These are phyloP conservation scores for Lachnellula willkommii DNA, from an alignment of 2,329 filamentous ascomycete species.

Conservation along the genomic window DNA sequence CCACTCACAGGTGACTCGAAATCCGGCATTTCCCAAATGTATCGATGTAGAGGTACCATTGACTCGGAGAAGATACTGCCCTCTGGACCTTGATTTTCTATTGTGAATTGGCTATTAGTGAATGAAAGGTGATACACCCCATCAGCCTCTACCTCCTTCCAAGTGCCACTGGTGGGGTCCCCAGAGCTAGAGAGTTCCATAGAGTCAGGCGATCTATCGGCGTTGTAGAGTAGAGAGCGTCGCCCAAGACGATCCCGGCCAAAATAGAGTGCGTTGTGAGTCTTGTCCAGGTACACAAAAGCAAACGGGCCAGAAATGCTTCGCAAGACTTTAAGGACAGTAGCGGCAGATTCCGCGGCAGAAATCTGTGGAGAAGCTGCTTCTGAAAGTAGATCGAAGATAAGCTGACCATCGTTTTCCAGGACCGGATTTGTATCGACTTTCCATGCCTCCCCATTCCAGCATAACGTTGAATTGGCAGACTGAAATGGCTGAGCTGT, in stretches of 20 bases:
- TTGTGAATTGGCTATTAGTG: background rate
- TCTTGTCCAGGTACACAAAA: slow-evolving; percentile 74
- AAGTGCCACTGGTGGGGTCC: slow-evolving; percentile 47
- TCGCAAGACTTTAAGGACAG: slow-evolving; percentile 49
- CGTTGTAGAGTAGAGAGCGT: slow-evolving; percentile 66
- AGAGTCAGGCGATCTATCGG: slow-evolving; percentile 35
- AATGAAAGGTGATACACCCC: slow-evolving; percentile 57
- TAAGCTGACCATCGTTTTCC: slow-evolving; percentile 71
- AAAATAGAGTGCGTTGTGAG: slow-evolving; percentile 62
- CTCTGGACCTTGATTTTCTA: background rate
- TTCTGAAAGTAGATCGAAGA: slow-evolving; percentile 56
- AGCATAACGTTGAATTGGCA: slow-evolving; percentile 68
- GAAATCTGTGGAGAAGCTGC: slow-evolving; percentile 23
- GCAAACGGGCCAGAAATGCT: slow-evolving; percentile 78
- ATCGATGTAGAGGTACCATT: slow-evolving; percentile 9
- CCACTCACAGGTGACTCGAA: slow-evolving; percentile 4
- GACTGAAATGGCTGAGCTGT: slow-evolving; percentile 69
- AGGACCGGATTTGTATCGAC: slow-evolving; percentile 52
- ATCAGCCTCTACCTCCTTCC: slow-evolving; percentile 79
- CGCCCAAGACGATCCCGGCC: slow-evolving; percentile 83
- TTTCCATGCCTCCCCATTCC: slow-evolving; percentile 96
- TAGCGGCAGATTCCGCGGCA: slow-evolving; percentile 24
- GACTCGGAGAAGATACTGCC: background rate
- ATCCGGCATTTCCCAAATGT: slow-evolving; percentile 9
- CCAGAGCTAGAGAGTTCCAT: slow-evolving; percentile 68